A percentile compares a stretch with the other conserved stretches of the same genome.
Evolutionary conservation across 2,329 filamentous ascomycete genomes (phyloP).

Genomic region (Chaetomiaceae sp.): DNA sequence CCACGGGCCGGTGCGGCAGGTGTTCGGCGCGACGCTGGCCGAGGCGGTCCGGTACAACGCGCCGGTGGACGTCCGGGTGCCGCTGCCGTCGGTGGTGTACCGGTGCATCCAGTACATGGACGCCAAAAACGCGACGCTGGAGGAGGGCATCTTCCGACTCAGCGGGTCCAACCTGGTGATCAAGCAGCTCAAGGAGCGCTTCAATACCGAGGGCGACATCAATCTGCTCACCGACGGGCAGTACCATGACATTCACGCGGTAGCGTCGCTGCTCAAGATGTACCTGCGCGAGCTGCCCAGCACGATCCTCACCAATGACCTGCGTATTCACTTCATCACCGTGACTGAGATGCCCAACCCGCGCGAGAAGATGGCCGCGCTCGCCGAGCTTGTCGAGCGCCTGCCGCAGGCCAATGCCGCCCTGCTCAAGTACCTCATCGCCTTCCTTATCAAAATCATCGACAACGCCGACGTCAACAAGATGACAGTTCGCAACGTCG

Average conservation of each 20-base stretch:
- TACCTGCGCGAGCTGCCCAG: constrained; percentile 89
- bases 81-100: constrained; percentile 87
- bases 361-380: constrained; percentile 66
- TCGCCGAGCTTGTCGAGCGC: constrained; percentile 71
- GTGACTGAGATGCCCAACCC: constrained; percentile 74
- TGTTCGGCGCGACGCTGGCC: constrained; percentile 77
- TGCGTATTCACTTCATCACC: constrained; percentile 81
- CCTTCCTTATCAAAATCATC: constrained; percentile 86
- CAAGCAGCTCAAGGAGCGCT: constrained; percentile 82
- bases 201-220: constrained; percentile 88
- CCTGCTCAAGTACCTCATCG: constrained; percentile 75
- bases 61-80: constrained; percentile 64
- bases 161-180: constrained; percentile 97
- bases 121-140: constrained; percentile 69
- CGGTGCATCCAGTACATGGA: constrained; percentile 91
- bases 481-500: constrained; percentile 96
- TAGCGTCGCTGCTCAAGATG: constrained; percentile 87
- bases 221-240: constrained; percentile 76
- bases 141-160: constrained; percentile 94
- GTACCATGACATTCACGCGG: constrained; percentile 92
- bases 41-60: constrained; percentile 81
- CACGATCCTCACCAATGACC: constrained; percentile 83
- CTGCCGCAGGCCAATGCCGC: constrained; percentile 76
- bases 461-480: constrained; percentile 88
- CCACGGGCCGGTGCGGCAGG: constrained; percentile 56